phyloP scores from a whole-genome alignment of 495 filamentous ascomycete genomes.

The Cenococcum geophilum region DNA sequence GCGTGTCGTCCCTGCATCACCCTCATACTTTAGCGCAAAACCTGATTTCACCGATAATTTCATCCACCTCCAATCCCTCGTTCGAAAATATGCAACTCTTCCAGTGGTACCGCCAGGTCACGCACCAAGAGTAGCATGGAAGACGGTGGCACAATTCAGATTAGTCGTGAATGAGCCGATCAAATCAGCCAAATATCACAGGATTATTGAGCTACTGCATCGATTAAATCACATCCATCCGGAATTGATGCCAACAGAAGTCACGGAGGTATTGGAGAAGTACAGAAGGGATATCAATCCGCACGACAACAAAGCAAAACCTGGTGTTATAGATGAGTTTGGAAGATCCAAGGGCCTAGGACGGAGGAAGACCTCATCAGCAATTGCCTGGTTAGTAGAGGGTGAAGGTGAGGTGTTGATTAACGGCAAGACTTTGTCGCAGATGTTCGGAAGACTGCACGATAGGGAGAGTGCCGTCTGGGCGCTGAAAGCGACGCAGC shows the following conservation, averaged over 20 bases:
- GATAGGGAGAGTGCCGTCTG: constrained; percentile 92
- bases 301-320: constrained; percentile 52
- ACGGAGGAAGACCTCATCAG: constrained; percentile 76
- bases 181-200: constrained; percentile 70
- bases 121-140: constrained; percentile 77
- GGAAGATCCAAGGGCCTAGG: constrained; percentile 74
- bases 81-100: constrained; percentile 62
- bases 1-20: constrained; percentile 74
- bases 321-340: constrained; percentile 57
- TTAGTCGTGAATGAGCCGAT: constrained; percentile 68
- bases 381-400: constrained; percentile 80
- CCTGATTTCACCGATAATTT: constrained; percentile 81
- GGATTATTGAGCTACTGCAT: constrained; percentile 66
- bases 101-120: constrained; percentile 58
- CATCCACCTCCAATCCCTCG: constrained; percentile 62
- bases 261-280: constrained; percentile 53
- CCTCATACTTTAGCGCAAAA: constrained; percentile 86
- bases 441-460: constrained; percentile 79
- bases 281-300: constrained; percentile 75
- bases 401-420: constrained; percentile 83
- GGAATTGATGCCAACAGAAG: constrained; percentile 61
- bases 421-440: constrained; percentile 75
- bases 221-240: constrained; percentile 83
- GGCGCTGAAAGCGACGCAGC: constrained; percentile 74
- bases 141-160: constrained; percentile 68